Conservation (phyloP, 345 rosid species). For the Luvunga scandens region DNA sequence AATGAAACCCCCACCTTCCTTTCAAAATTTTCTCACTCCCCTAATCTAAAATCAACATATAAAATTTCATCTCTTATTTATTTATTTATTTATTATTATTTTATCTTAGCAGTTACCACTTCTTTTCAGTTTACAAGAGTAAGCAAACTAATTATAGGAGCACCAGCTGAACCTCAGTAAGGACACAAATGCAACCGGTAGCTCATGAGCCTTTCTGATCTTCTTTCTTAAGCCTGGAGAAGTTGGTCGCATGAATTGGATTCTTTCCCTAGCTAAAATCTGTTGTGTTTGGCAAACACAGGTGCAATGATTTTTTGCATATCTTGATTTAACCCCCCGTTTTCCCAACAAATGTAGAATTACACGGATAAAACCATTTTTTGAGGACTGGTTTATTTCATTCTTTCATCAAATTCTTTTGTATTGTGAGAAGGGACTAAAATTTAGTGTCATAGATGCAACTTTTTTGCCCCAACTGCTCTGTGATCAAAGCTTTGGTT, state of each 20-base stretch:
- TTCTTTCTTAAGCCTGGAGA: background rate
- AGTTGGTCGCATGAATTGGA: background rate
- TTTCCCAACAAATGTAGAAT: slow-evolving; percentile 15
- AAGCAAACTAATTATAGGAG: background rate
- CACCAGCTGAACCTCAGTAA: background rate
- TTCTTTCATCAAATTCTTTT: slow-evolving; percentile 20
- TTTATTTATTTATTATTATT: background rate
- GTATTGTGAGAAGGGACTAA: background rate
- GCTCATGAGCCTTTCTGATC: background rate
- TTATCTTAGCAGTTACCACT: background rate
- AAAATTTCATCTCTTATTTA: too few relatives aligned
- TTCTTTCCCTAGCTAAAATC: background rate
- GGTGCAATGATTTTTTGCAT: background rate
- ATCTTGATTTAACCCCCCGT: slow-evolving; percentile 6
- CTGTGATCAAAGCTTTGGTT: slow-evolving; percentile 4
- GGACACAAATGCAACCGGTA: background rate
- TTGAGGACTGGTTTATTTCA: slow-evolving; percentile 15
- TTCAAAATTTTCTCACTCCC: background rate
- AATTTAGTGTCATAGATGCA: slow-evolving; percentile 17
- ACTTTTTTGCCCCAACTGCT: background rate
- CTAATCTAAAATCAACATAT: background rate
- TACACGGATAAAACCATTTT: slow-evolving; percentile 2
- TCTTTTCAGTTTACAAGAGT: too few relatives aligned
- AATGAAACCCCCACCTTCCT: background rate
- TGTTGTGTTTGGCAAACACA: too few relatives aligned